Conservation (phyloP, 306 rosid genomes). For the Macrotyloma uniflorum region DNA sequence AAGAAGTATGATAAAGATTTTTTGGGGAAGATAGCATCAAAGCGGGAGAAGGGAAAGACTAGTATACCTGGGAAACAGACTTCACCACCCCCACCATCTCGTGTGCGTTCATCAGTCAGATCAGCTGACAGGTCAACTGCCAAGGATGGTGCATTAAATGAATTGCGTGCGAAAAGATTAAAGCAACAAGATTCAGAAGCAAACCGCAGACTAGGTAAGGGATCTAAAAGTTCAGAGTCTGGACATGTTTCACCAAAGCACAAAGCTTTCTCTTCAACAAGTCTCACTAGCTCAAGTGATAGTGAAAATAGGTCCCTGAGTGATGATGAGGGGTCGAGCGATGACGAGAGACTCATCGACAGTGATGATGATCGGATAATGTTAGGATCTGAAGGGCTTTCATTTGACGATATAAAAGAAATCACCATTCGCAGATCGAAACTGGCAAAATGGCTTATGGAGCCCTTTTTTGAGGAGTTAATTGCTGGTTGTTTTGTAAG, state of each 20-base stretch:
- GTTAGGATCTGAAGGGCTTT: constrained; percentile 59
- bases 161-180: constrained; percentile 87
- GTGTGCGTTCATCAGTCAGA: constrained; percentile 75
- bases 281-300: constrained; percentile 73
- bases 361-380: constrained; percentile 76
- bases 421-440: constrained; percentile 83
- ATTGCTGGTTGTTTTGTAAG: constrained; percentile 96
- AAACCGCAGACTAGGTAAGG: constrained; percentile 58
- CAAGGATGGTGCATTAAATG: constrained; percentile 92
- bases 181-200: constrained; percentile 90
- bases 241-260: constrained; percentile 59
- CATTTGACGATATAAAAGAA: constrained; percentile 80
- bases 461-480: constrained; percentile 95
- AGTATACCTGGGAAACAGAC: constrained; percentile 55
- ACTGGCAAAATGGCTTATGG: constrained; percentile 91
- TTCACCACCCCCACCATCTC: constrained; percentile 71
- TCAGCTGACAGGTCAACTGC: constrained; percentile 80
- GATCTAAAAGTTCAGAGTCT: constrained; percentile 58
- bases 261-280: constrained; percentile 58
- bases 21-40: constrained; percentile 71
- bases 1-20: constrained; percentile 81
- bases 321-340: constrained; percentile 75
- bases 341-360: constrained; percentile 74
- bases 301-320: constrained; percentile 78
- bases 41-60: constrained; percentile 73